A percentile compares a stretch with the other conserved stretches of the same genome.
These are phyloP conservation scores for Blepharisma undulans DNA, from an alignment of 169 alveolate species.

Conservation along the genomic window DNA sequence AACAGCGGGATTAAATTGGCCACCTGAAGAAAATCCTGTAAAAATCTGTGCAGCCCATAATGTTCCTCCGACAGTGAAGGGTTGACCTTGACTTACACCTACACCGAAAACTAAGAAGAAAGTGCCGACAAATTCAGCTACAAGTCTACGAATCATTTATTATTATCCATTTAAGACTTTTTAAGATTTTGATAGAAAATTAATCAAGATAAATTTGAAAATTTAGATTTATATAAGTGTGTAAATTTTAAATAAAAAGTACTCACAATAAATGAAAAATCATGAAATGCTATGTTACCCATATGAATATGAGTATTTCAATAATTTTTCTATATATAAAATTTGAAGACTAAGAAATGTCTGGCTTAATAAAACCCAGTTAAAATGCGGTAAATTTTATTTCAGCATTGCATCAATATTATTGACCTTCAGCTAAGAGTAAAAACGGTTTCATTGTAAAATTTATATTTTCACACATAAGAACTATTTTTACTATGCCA, in stretches of 20 bases:
- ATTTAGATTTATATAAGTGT: background rate
- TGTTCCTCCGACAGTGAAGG: background rate
- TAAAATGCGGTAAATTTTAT: background rate
- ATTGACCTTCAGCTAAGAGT: too few relatives aligned
- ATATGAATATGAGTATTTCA: too few relatives aligned
- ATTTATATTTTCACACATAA: too few relatives aligned
- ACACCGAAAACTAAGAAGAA: constrained; percentile 1
- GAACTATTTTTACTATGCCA: too few relatives aligned
- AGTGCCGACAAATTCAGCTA: background rate
- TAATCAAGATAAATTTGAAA: background rate
- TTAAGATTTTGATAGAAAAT: background rate
- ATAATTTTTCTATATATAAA: too few relatives aligned
- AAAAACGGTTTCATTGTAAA: too few relatives aligned
- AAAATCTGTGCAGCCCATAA: constrained; percentile 13
- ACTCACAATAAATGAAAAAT: background rate
- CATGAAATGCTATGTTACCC: too few relatives aligned
- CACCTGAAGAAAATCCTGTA: constrained; percentile 36
- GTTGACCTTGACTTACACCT: constrained; percentile 26
- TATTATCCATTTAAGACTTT: background rate
- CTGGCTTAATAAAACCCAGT: background rate
- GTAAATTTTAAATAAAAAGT: too few relatives aligned
- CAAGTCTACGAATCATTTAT: background rate
- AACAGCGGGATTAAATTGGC: constrained; percentile 41
- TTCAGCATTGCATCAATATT: too few relatives aligned
- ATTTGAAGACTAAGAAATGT: background rate